These are phyloP conservation scores for Aureobasidium leucospermi DNA, from an alignment of 2,329 filamentous ascomycete genomes.

Conservation along the genomic window DNA sequence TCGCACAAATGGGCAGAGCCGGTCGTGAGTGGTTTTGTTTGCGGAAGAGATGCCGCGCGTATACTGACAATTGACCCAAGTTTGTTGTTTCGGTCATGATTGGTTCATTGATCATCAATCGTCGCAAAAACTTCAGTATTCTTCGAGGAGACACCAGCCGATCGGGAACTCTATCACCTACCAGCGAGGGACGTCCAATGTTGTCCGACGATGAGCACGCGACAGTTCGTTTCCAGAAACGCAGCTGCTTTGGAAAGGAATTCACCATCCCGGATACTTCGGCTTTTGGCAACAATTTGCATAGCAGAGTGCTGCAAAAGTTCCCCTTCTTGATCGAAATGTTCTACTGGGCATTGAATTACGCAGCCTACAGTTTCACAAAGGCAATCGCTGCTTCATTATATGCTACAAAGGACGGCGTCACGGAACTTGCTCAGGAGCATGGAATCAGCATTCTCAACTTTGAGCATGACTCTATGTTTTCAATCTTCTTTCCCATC, in stretches of 20 bases:
- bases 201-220: background rate
- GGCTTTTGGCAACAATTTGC: conserved; percentile 52
- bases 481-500: conserved; percentile 48
- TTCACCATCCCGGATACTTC: conserved; percentile 52
- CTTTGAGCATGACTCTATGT: conserved; percentile 44
- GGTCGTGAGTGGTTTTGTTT: conserved; percentile 17
- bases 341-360: conserved; percentile 65
- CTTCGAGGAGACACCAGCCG: conserved; percentile 12
- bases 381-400: conserved; percentile 41
- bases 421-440: conserved; percentile 50
- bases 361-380: conserved; percentile 56
- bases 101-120: conserved; percentile 34
- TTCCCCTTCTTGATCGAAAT: conserved; percentile 65
- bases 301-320: conserved; percentile 57
- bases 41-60: background rate
- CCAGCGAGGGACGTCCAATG: background rate
- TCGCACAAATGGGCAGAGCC: conserved; percentile 23
- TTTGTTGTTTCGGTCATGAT: conserved; percentile 37
- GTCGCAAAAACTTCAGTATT: conserved; percentile 30
- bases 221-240: conserved; percentile 29
- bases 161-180: background rate
- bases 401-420: conserved; percentile 46
- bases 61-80: conserved; percentile 20
- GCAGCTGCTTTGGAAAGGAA: conserved; percentile 40
- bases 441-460: conserved; percentile 49